phyloP scores from a whole-genome alignment of 768 basidiomycete species.

The Leccinum variicolor region DNA sequence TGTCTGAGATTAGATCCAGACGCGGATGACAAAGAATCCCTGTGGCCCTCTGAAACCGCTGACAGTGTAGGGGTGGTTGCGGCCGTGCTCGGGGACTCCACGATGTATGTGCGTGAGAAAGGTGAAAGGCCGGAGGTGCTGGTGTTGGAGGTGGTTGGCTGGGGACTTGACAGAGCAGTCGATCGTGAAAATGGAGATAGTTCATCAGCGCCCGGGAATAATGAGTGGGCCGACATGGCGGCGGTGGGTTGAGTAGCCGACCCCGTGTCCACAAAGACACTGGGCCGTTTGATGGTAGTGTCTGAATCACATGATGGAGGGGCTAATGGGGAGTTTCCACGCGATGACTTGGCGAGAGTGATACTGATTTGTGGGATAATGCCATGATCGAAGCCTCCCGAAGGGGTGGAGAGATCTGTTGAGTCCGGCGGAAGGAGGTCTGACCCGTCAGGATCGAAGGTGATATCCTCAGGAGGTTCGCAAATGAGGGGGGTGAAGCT shows the following conservation, averaged over 20 bases:
- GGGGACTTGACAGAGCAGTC: conserved; percentile 19
- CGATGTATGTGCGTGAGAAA: conserved; percentile 26
- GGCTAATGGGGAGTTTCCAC: conserved; percentile 26
- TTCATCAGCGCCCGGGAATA: conserved; percentile 21
- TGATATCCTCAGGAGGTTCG: conserved; percentile 29
- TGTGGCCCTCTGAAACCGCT: conserved; percentile 15
- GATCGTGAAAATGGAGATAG: conserved; percentile 20
- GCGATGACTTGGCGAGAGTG: conserved; percentile 28
- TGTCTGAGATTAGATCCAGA: conserved; percentile 19
- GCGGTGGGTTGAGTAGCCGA: conserved; percentile 20
- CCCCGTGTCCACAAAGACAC: conserved; percentile 29
- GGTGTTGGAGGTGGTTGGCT: conserved; percentile 24
- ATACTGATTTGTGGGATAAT: conserved; percentile 30
- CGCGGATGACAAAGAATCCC: conserved; percentile 9
- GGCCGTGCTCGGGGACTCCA: conserved; percentile 25
- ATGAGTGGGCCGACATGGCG: conserved; percentile 8
- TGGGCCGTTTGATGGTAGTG: conserved; percentile 23
- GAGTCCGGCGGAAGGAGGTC: conserved; percentile 12
- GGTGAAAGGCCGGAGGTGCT: conserved; percentile 24
- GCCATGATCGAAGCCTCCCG: conserved; percentile 11
- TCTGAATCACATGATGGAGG: conserved; percentile 28
- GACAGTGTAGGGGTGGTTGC: conserved; percentile 28
- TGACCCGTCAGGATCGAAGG: conserved; percentile 12
- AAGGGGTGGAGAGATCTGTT: conserved; percentile 12
- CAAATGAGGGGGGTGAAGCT: conserved; percentile 26